Evolutionary conservation across 768 basidiomycete species (phyloP), one percentile per base, ranked within the genome.

Genomic region (Exidia glandulosa): DNA sequence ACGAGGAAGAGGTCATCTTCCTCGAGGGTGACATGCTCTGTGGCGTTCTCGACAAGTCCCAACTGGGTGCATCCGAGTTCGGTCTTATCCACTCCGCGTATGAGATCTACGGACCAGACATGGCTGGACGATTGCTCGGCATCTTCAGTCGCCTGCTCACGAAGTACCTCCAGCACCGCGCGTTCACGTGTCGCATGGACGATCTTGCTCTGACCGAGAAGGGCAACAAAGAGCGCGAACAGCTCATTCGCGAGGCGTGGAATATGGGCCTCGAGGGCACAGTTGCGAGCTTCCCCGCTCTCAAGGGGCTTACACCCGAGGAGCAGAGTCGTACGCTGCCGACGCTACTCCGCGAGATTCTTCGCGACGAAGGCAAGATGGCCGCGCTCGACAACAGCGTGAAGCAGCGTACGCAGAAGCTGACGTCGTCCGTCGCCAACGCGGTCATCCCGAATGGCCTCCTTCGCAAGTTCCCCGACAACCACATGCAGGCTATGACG

Each of bases 401-500:
- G 66, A 94, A 94, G 76, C 85, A 81, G 61, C 89, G 86, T 68
- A 77, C 93, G 60, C 81, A 87, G 47, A 87, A 88, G 70, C 85
- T 97, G 60, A 96, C 93, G 23, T 87, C 90, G 57, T 85, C 90
- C 14, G 90, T 97, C 66, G 90, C 91, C 60, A 88, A 96, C 66
- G 80, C 84, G 4, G 88, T 88, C 68, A 82, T 98, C 66, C 96
- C 95, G 13, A 77, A 81, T 56, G 88, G 88, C 33, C 82, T 99
- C 55, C 79, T 93, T 65, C 91, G 94, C 66, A 85, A 88, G 63
- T 99, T 99, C 77, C 96, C 96, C 45, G 84, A 92, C 69, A 99
- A 99, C 74, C 86, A 98, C 82, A 98, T 98, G 96, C 95, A 98
- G 72, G 85, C 88, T 52, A 98, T 98, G 96, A 97, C 94, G 2